Conservation (phyloP, 202 grass and related monocot species). For the Saccharum hybrid region DNA sequence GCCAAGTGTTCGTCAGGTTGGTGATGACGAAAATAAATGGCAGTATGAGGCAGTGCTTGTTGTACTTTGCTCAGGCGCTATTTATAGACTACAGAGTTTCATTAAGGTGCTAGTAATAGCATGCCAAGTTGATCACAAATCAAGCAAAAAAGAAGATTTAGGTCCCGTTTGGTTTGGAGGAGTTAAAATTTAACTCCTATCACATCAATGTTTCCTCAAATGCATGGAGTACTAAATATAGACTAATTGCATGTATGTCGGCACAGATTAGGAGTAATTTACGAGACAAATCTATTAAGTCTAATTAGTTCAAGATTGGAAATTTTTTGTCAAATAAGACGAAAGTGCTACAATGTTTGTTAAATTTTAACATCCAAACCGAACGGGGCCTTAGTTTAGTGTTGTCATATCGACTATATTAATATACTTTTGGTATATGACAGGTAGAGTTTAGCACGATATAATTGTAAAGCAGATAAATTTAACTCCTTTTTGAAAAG, state of each 20-base stretch:
- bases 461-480: background rate
- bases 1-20: background rate
- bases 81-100: slow-evolving; percentile 28
- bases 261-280: no score
- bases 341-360: no score
- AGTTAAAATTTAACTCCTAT: no score
- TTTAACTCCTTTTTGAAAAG: background rate
- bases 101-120: background rate
- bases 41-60: background rate
- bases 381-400: background rate
- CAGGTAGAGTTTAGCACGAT: background rate
- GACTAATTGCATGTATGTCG: no score
- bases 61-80: slow-evolving; percentile 24
- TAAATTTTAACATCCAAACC: no score
- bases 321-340: no score
- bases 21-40: background rate
- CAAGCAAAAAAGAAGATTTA: background rate
- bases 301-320: no score
- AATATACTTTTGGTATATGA: background rate
- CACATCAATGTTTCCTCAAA: no score
- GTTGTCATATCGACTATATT: background rate
- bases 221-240: no score
- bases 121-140: background rate
- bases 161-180: no score
- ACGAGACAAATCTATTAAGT: no score